These are phyloP conservation scores for Pseudogymnoascus pannorum DNA, from an alignment of 2,329 filamentous ascomycete species.

Conservation along the genomic window DNA sequence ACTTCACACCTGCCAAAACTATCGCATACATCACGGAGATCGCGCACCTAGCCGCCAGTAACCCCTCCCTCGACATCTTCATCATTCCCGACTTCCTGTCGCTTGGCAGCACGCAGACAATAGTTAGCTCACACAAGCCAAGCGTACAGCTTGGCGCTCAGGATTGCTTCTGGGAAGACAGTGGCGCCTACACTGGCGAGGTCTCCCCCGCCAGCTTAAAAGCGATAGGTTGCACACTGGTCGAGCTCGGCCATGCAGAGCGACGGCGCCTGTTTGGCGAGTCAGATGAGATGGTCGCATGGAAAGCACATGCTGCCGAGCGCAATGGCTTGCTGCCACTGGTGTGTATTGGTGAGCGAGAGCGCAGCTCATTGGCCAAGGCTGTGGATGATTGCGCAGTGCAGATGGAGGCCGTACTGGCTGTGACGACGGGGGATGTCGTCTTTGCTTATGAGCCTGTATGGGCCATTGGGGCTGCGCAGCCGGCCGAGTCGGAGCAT, in stretches of 20 bases:
- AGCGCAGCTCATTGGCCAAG: constrained; percentile 39
- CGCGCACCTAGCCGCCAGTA: constrained; percentile 35
- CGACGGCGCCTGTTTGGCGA: constrained; percentile 65
- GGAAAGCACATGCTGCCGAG: constrained; percentile 62
- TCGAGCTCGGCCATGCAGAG: constrained; percentile 78
- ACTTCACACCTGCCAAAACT: constrained; percentile 63
- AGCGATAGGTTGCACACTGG: constrained; percentile 61
- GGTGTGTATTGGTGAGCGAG: constrained; percentile 72
- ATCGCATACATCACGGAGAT: constrained; percentile 47
- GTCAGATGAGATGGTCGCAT: constrained; percentile 59
- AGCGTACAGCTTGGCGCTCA: constrained; percentile 65
- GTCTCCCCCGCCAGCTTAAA: constrained; percentile 61
- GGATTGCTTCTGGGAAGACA: constrained; percentile 62
- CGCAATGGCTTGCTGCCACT: constrained; percentile 67
- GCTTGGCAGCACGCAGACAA: constrained; percentile 44
- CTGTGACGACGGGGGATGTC: constrained; percentile 57
- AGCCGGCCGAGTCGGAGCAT: constrained; percentile 65
- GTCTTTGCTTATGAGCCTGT: constrained; percentile 82
- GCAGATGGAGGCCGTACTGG: constrained; percentile 59
- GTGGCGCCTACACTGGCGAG: constrained; percentile 71
- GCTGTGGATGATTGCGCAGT: constrained; percentile 59
- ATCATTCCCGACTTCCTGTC: constrained; percentile 72
- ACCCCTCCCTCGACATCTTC: constrained; percentile 57
- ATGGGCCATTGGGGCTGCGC: constrained; percentile 74
- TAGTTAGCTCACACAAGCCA: constrained; percentile 38